Conservation (phyloP, 208 protist genomes). For the Leishmania gerbilli region DNA sequence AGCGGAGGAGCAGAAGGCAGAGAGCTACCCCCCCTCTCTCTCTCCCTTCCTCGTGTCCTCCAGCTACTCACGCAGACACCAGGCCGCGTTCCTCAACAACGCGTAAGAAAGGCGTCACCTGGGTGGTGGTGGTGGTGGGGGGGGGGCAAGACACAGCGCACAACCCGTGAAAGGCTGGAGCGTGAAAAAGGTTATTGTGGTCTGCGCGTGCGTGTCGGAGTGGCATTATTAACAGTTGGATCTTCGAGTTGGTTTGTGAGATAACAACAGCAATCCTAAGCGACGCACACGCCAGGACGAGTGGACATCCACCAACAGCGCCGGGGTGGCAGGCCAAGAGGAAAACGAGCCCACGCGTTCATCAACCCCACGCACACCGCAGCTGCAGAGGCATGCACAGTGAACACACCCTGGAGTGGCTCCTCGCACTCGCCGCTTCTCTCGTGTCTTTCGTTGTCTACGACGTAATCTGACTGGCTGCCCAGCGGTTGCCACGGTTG, state of each 20-base stretch:
- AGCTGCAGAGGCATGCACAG: not conserved
- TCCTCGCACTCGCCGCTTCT: not conserved
- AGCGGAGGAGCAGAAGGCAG: not conserved
- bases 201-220: not conserved
- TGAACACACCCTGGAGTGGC: not conserved
- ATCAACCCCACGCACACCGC: conserved; percentile 1
- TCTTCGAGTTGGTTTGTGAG: not conserved
- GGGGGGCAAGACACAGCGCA: not conserved
- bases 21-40: not conserved
- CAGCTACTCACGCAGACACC: not conserved
- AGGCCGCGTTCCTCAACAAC: not conserved
- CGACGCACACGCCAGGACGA: not conserved
- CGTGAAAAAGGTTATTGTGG: too few relatives aligned
- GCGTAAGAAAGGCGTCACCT: not conserved
- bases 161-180: not conserved
- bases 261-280: not conserved
- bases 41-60: not conserved
- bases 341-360: not conserved
- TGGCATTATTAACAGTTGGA: conserved; percentile 1
- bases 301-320: not conserved
- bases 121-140: not conserved
- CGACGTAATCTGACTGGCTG: conserved; percentile 56
- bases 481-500: conserved; percentile 60
- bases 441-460: not conserved
- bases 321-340: not conserved